Conservation (phyloP, 345 rosid genomes). For the Passiflora organensis region DNA sequence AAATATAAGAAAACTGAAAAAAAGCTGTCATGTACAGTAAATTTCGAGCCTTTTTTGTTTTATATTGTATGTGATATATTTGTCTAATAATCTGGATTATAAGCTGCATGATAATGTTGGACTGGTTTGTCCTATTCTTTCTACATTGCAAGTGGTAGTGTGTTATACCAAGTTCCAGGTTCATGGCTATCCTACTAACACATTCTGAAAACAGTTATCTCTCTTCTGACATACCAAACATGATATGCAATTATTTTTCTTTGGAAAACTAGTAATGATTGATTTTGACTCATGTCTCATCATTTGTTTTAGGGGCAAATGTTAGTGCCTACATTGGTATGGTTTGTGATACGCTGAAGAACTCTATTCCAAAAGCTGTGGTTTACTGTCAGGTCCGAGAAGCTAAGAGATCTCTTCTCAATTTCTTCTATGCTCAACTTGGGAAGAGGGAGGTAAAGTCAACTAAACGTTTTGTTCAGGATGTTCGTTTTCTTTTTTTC, state of each 20-base stretch:
- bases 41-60: too few relatives aligned
- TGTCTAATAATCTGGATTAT: too few relatives aligned
- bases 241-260: not conserved
- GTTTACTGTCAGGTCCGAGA: constrained; percentile 93
- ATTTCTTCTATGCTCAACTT: constrained; percentile 75
- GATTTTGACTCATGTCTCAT: constrained; percentile 12
- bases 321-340: constrained; percentile 82
- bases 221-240: too few relatives aligned
- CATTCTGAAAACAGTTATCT: too few relatives aligned
- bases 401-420: constrained; percentile 88
- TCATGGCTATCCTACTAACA: too few relatives aligned
- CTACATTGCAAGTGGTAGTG: too few relatives aligned
- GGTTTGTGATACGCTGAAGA: constrained; percentile 88
- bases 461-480: not conserved
- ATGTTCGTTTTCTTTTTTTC: not conserved
- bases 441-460: constrained; percentile 91
- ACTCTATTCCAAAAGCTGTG: constrained; percentile 92
- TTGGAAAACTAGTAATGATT: not conserved
- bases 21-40: too few relatives aligned
- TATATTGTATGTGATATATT: too few relatives aligned
- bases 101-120: too few relatives aligned
- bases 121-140: too few relatives aligned
- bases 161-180: too few relatives aligned
- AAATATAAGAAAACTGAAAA: too few relatives aligned
- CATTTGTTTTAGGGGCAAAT: constrained; percentile 62